phyloP scores from a whole-genome alignment of 2,329 filamentous ascomycete genomes.

The Alternaria sp. region DNA sequence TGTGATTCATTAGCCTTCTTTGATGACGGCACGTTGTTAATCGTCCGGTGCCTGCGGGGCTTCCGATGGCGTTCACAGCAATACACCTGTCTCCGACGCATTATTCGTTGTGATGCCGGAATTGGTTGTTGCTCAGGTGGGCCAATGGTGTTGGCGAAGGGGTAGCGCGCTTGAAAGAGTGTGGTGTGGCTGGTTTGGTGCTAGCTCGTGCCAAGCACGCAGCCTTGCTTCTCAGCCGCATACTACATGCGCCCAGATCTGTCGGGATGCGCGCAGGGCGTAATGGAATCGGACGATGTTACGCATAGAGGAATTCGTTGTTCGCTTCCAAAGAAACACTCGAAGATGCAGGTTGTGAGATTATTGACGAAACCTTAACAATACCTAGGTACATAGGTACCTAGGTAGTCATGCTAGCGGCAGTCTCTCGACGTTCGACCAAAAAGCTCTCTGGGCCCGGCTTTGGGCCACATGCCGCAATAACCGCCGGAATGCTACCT shows the following conservation, averaged over 20 bases:
- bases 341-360: background rate
- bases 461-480: background rate
- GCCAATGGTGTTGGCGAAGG: background rate
- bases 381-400: too few relatives aligned
- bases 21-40: background rate
- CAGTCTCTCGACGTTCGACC: background rate
- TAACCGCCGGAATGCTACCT: background rate
- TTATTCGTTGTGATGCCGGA: background rate
- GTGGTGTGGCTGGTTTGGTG: background rate
- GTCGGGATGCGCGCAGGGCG: background rate
- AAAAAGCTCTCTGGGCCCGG: background rate
- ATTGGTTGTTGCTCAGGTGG: constrained; percentile 1
- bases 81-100: background rate
- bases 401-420: background rate
- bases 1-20: background rate
- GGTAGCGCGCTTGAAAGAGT: background rate
- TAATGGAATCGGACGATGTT: background rate
- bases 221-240: constrained; percentile 1
- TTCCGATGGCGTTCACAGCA: background rate
- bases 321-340: background rate
- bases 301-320: background rate
- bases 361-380: background rate
- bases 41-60: background rate
- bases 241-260: background rate
- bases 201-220: background rate